Evolutionary conservation across 164 flowering plant species (phyloP), one percentile per base, ranked within the genome.

Genomic region (Euptelea pleiosperma): DNA sequence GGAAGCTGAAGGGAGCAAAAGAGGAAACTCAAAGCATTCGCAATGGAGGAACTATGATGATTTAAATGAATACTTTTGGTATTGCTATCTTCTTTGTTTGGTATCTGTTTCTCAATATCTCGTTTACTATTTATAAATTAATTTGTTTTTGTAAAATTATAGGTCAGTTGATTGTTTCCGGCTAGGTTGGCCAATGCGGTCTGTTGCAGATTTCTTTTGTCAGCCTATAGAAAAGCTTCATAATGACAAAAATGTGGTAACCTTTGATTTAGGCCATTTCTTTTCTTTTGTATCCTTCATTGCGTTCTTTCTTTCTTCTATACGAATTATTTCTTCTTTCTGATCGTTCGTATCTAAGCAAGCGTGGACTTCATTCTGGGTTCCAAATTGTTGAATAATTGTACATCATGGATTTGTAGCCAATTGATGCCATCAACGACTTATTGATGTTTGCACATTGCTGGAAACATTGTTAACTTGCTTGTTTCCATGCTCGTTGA

Each of bases 21-120:
- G 41, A 55, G 93, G 82, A 52, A 86, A 66, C 70, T 81, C 98
- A 60, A 92, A 87, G 71, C 98, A 92, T 78, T 92, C 98, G 7
- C 91, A 86, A 16, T 92, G 98, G 98, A 86, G 98, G 77, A 92
- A 89, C 63, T 92, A 92, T 78, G 98, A 92, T 75, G 98, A 92
- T 79, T 60, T 92, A 54, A 92, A 92, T 67, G 97, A 92, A 58
- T 92, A 89, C 70, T 92, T 92, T 60, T 92, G 98, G 97, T 92
- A 80, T n/a, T 45, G 14, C 22, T 22, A 33, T 37, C 6, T 6
- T 29, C 8, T 4, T 47, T 34, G 22, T 15, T 53, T 59, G 11
- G 24, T 58, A n/a, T 41, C 11, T 7, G 3, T 55, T 21, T 55
- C 2, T 57, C 14, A 39, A 16, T 12, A 9, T 33, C 7, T 43